phyloP scores from a whole-genome alignment of 129 eudicot species.

The sunflower (Helianthus annuus) region HanXRQr2.0-SUNRISE NC_035445.2:112831333-112831832 shows the following conservation, averaged over 20 bases:
- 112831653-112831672: conserved; percentile 13
- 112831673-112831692: conserved; percentile 7
- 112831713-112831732: neutral
- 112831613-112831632: neutral
- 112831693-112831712: neutral
- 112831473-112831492: too few relatives aligned
- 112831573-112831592: conserved; percentile 13
- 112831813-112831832: conserved; percentile 20
- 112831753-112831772: conserved; percentile 10
- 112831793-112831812: conserved; percentile 5
- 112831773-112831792: conserved; percentile 11
- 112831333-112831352: too few relatives aligned
- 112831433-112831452: too few relatives aligned
- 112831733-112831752: conserved; percentile 15
- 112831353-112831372: too few relatives aligned
- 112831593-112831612: conserved; percentile 16
- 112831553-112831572: neutral
- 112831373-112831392: too few relatives aligned
- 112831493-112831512: too few relatives aligned
- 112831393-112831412: too few relatives aligned
- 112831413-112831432: too few relatives aligned
- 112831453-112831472: too few relatives aligned
- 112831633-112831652: neutral
- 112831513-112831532: neutral
- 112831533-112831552: neutral